phyloP scores from a whole-genome alignment of 2,329 filamentous ascomycete genomes.

The Cladosporium velox region DNA sequence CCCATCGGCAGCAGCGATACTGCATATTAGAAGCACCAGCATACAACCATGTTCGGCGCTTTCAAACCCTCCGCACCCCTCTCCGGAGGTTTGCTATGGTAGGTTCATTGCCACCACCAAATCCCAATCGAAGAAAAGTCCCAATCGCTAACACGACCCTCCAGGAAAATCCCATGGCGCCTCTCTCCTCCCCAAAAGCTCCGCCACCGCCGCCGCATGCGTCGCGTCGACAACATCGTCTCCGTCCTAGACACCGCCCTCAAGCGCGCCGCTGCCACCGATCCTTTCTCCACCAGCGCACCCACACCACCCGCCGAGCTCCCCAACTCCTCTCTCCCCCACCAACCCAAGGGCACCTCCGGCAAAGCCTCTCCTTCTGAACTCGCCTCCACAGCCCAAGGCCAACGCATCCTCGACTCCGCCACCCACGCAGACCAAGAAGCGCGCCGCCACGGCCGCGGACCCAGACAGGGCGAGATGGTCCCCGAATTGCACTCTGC shows the following conservation, averaged over 20 bases:
- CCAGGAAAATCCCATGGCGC: conserved; percentile 93
- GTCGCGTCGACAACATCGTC: conserved; percentile 84
- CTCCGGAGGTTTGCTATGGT: conserved; percentile 82
- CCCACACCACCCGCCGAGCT: conserved; percentile 13
- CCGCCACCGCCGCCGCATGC: conserved; percentile 79
- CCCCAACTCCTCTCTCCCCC: conserved; percentile 21
- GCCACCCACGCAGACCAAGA: conserved; percentile 23
- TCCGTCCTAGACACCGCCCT: conserved; percentile 79
- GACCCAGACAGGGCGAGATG: conserved; percentile 35
- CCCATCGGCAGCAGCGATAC: neutral
- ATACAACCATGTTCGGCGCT: conserved; percentile 71
- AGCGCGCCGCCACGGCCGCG: conserved; percentile 35
- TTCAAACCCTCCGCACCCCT: conserved; percentile 78
- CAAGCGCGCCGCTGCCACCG: conserved; percentile 52
- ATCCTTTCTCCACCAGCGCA: neutral
- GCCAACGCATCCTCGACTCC: conserved; percentile 33
- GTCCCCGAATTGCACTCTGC: conserved; percentile 15
- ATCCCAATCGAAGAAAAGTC: conserved; percentile 21
- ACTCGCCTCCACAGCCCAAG: conserved; percentile 35
- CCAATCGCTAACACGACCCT: neutral
- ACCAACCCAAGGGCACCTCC: conserved; percentile 21
- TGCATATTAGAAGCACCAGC: conserved; percentile 8
- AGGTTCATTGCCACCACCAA: conserved; percentile 31
- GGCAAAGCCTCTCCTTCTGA: conserved; percentile 32
- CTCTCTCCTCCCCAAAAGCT: conserved; percentile 89